These are phyloP conservation scores for Volvox carteri DNA, from an alignment of 163 green algal species.

Conservation along the genomic window DNA sequence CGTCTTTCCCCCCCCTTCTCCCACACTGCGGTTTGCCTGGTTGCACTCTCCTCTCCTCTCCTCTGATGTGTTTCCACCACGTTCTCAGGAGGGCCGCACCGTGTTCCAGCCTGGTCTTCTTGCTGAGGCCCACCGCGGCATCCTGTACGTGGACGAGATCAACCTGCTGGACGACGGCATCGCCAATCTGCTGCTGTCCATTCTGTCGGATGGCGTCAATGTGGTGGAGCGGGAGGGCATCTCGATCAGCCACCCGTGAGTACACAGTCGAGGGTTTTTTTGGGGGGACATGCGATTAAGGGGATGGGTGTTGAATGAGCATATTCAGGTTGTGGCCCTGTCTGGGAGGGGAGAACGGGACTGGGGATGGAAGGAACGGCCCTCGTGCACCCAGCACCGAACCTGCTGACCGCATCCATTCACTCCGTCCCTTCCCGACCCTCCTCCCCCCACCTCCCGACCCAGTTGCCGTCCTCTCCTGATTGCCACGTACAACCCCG, in stretches of 20 bases:
- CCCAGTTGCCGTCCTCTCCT: conserved; percentile 91
- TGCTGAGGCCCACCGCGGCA: conserved; percentile 96
- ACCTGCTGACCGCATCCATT: not conserved
- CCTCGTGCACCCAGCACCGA: not conserved
- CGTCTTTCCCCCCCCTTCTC: too few relatives aligned
- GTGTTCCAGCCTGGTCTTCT: conserved; percentile 92
- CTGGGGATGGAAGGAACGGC: too few relatives aligned
- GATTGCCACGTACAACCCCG: conserved; percentile 99
- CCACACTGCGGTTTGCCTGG: too few relatives aligned
- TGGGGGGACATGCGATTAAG: too few relatives aligned
- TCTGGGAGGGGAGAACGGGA: too few relatives aligned
- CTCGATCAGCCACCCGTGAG: conserved; percentile 93
- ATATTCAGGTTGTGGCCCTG: too few relatives aligned
- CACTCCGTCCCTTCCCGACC: not conserved
- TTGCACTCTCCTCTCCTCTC: too few relatives aligned
- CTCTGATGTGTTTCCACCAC: too few relatives aligned
- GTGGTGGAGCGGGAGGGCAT: conserved; percentile 98
- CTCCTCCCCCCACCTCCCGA: not conserved
- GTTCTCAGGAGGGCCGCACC: conserved; percentile 88
- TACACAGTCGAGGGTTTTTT: not conserved
- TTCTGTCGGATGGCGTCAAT: conserved; percentile 96
- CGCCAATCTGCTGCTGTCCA: conserved; percentile 97
- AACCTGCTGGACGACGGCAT: conserved; percentile 99
- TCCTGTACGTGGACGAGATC: conserved; percentile 94
- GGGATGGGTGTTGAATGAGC: too few relatives aligned